Evolutionary conservation across 805 yeast genomes (phyloP), one percentile per base, ranked within the genome.

Genomic region (Zygosaccharomyces kombuchaensis): DNA sequence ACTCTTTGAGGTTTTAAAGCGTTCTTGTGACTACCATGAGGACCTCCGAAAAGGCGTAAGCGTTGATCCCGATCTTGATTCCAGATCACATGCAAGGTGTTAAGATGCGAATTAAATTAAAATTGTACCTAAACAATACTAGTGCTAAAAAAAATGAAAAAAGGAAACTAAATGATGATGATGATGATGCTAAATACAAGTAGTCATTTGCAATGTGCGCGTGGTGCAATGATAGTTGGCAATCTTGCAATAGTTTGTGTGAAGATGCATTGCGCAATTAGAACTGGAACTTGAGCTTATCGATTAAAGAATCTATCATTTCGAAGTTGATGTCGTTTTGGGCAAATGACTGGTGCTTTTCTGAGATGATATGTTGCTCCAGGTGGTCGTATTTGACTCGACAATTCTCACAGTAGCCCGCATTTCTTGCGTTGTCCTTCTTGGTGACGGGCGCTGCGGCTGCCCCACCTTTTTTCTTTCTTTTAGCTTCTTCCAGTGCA

Each of bases 401-500:
- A 66, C 99, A 91, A 60, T 91, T 91, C 62, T 91, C 99, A 68
- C 99, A 91, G 65, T 87, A 90, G 0, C 97, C 97, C 0, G 91
- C 55, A 37, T 60, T 66, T 51, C 59, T 65, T 14, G 59, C 57
- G 40, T 56, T 53, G 9, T 54, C 50, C 27, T 42, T 53, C 45
- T 51, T 50, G 7, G 50, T 49, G 31, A 48, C 50, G 36, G 50
- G 50, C 36, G 45, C 34, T 19, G 46, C 13, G 22, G 42, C 42
- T 17, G 34, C 40, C 31, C 51, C 51, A 17, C 40, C 46, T 44
- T 35, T 49, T 19, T 25, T 45, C 43, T 40, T 48, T 23, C 50
- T 35, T 9, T 25, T 45, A 8, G 22, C 17, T 10, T 30, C 43
- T 17, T 32, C 35, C 23, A 32, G 36, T 6, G 43, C 47, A 23